These are phyloP conservation scores for Allium fistulosum DNA, from an alignment of 106 monocot genomes.

Conservation along the genomic window DNA sequence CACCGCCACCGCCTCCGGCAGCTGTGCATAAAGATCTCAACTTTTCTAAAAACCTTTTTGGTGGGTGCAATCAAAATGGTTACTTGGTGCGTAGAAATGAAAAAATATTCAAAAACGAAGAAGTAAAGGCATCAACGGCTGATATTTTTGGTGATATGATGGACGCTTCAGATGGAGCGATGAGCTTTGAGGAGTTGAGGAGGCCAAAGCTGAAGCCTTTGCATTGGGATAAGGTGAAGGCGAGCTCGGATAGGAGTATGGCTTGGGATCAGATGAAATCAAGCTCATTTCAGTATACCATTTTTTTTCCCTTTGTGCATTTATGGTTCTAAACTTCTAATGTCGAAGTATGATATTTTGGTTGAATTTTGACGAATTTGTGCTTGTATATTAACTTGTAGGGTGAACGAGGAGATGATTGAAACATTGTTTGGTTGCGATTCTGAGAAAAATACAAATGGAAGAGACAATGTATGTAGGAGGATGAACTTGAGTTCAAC, in stretches of 20 bases:
- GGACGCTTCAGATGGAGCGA: slow-evolving; percentile 10
- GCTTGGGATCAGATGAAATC: slow-evolving; percentile 95
- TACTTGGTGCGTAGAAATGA: too few relatives aligned
- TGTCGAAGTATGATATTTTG: too few relatives aligned
- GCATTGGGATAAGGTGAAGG: slow-evolving; percentile 96
- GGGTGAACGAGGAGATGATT: slow-evolving; percentile 98
- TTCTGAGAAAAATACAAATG: neutral
- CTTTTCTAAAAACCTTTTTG: slow-evolving; percentile 3
- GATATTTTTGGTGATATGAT: neutral
- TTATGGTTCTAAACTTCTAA: too few relatives aligned
- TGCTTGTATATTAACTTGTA: slow-evolving; percentile 4
- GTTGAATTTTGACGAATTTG: neutral
- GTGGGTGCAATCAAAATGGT: too few relatives aligned
- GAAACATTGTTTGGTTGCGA: slow-evolving; percentile 76
- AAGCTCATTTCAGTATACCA: slow-evolving; percentile 84
- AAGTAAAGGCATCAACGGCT: neutral
- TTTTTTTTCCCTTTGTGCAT: neutral
- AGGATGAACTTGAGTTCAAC: neutral
- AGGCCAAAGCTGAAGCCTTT: slow-evolving; percentile 81
- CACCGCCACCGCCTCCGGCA: neutral
- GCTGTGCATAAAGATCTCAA: slow-evolving; percentile 5
- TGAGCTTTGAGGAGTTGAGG: slow-evolving; percentile 24
- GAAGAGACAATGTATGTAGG: slow-evolving; percentile 1
- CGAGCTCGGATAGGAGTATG: slow-evolving; percentile 78
- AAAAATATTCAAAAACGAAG: too few relatives aligned